These are phyloP conservation scores for Yamadazyma kitorensis DNA, from an alignment of 805 yeast species.

Conservation along the genomic window DNA sequence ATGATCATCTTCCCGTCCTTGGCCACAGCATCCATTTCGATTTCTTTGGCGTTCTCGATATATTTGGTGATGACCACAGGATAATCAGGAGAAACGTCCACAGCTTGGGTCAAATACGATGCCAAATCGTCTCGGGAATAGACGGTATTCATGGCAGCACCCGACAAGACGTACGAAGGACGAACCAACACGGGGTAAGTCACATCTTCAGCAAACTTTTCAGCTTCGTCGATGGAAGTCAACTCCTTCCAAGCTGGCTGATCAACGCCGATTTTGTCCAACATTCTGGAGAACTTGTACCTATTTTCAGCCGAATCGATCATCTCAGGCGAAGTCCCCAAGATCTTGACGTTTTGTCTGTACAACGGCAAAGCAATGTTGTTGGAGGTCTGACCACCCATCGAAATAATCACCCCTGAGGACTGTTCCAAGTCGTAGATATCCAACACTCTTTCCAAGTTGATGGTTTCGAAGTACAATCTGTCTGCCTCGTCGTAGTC, in stretches of 20 bases:
- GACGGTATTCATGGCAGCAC: conserved; percentile 99
- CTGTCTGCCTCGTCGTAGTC: conserved; percentile 98
- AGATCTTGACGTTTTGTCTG: conserved; percentile 90
- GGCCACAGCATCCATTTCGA: conserved; percentile 97
- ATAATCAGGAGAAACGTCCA: conserved; percentile 94
- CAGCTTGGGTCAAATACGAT: conserved; percentile 87
- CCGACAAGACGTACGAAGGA: conserved; percentile 95
- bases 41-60: conserved; percentile 94
- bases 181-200: conserved; percentile 94
- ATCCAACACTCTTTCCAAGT: conserved; percentile 90
- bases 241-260: conserved; percentile 99
- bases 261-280: conserved; percentile 94
- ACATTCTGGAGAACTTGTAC: conserved; percentile 95
- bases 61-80: conserved; percentile 97
- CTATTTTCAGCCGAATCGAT: conserved; percentile 98
- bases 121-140: conserved; percentile 87
- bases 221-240: conserved; percentile 90
- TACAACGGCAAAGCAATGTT: conserved; percentile 91
- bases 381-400: conserved; percentile 99
- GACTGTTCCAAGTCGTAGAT: conserved; percentile 90
- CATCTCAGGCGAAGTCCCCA: conserved; percentile 98
- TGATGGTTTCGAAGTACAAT: conserved; percentile 92
- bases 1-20: conserved; percentile 81
- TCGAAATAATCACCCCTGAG: conserved; percentile 88
- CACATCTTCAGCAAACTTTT: conserved; percentile 84